These are phyloP conservation scores for Phytophthora foliorum DNA, from an alignment of 352 stramenopile species.

Conservation along the genomic window DNA sequence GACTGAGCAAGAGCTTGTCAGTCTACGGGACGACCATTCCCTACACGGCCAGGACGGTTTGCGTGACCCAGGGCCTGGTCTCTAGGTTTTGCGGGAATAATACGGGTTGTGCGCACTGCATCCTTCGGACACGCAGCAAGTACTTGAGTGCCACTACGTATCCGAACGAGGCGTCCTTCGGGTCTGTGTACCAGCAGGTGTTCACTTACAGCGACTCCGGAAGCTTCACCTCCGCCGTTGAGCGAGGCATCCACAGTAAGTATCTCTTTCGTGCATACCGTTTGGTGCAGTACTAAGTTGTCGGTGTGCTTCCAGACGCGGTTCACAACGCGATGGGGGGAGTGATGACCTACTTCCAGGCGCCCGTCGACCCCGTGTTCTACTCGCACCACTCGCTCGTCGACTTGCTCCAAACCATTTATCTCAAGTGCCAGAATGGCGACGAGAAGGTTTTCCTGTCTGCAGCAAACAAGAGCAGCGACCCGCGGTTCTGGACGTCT, in stretches of 20 bases:
- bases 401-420: constrained; percentile 60
- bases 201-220: constrained; percentile 40
- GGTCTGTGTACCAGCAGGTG: constrained; percentile 54
- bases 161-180: constrained; percentile 46
- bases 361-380: constrained; percentile 62
- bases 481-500: constrained; percentile 43
- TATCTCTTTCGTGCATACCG: background rate
- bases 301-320: constrained; percentile 32
- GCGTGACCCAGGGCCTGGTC: constrained; percentile 39
- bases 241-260: constrained; percentile 58
- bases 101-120: constrained; percentile 44
- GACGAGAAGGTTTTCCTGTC: constrained; percentile 32
- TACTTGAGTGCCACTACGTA: constrained; percentile 30
- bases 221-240: constrained; percentile 42
- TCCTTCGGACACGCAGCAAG: constrained; percentile 30
- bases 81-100: constrained; percentile 56
- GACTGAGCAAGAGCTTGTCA: constrained; percentile 15
- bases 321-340: constrained; percentile 51
- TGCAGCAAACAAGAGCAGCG: constrained; percentile 34
- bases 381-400: constrained; percentile 57
- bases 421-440: constrained; percentile 63
- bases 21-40: constrained; percentile 40
- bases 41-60: constrained; percentile 33
- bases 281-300: constrained; percentile 2
- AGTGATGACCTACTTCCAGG: constrained; percentile 52